Evolutionary conservation across 2,329 filamentous ascomycete species (phyloP).

Genomic region (Calonectria pauciramosa): DNA sequence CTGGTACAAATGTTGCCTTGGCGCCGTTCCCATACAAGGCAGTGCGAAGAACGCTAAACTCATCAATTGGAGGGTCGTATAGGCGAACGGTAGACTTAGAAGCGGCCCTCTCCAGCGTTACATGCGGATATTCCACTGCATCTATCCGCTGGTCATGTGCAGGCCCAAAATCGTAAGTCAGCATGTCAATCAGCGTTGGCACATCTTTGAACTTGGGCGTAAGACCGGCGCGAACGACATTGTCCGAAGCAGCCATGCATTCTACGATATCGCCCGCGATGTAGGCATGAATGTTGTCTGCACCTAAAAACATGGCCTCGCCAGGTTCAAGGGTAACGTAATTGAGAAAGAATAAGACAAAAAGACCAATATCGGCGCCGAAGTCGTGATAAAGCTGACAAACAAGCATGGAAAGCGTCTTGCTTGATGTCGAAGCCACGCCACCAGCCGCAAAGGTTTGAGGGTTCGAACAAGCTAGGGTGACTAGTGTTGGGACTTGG

Average conservation of each 20-base stretch:
- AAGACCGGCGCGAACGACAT: slow-evolving; percentile 96
- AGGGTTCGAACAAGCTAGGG: slow-evolving; percentile 77
- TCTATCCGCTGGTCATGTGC: slow-evolving; percentile 96
- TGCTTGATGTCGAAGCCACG: slow-evolving; percentile 75
- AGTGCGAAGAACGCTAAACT: slow-evolving; percentile 91
- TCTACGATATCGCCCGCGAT: slow-evolving; percentile 95
- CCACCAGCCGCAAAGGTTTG: slow-evolving; percentile 80
- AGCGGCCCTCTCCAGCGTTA: slow-evolving; percentile 86
- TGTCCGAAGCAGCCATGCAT: slow-evolving; percentile 98
- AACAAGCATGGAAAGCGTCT: slow-evolving; percentile 83
- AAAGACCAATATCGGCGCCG: slow-evolving; percentile 90
- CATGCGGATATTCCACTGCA: slow-evolving; percentile 87
- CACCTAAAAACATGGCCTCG: slow-evolving; percentile 95
- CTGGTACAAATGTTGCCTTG: slow-evolving; percentile 88
- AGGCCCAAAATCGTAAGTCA: slow-evolving; percentile 95
- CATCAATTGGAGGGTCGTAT: slow-evolving; percentile 96
- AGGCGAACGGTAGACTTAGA: slow-evolving; percentile 79
- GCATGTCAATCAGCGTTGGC: slow-evolving; percentile 85
- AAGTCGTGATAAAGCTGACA: slow-evolving; percentile 85
- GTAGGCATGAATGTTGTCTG: slow-evolving; percentile 98
- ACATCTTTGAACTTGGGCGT: slow-evolving; percentile 99
- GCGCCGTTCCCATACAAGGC: slow-evolving; percentile 78
- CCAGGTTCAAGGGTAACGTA: slow-evolving; percentile 89
- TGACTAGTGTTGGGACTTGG: slow-evolving; percentile 79
- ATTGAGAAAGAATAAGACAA: slow-evolving; percentile 98